Evolutionary conservation across 352 stramenopile genomes (phyloP), one percentile per base, ranked within the genome.

Genomic region (Globisporangium mamillatum): DNA sequence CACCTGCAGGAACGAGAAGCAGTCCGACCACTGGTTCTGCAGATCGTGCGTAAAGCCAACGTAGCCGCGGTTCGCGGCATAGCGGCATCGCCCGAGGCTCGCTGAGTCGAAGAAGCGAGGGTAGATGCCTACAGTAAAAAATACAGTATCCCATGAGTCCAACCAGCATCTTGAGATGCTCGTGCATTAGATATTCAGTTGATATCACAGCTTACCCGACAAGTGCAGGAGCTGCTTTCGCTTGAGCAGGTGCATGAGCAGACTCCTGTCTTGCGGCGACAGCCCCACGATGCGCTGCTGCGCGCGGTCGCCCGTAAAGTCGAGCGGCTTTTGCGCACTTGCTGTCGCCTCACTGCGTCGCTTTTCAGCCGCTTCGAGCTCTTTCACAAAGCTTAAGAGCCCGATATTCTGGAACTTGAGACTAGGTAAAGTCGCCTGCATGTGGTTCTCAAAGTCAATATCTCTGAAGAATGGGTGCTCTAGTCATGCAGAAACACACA

Each of bases 161-260:
- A 41, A 41, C 36, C 36, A 16, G 36, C 36, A 14, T 41, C 36
- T 14, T 16, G 36, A 4, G 36, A 14, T 14, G 36, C 9, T 10
- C 10, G 32, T 36, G 32, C 27, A 3, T 4, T 38, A 38, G 34
- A 38, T 12, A 38, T 12, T 12, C 34, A 38, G 34, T 1, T 12
- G 34, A 3, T 41, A 41, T 41, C 36, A 16, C 36, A 41, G 2
- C 36, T 12, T 41, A 46, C 38, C 38, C 65, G 86, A 79, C 12
- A 90, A 66, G 53, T 94, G 86, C 5, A 95, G 73, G 34, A 92
- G 60, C 34, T 88, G 78, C 68, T 90, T 91, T 34, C 88, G 84
- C 53, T 88, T 74, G 62, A 95, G 79, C 44, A 95, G 72, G 58
- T 95, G 88, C 84, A 95, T 92, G 4, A 95, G 56, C 25, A 89